Evolutionary conservation across 352 stramenopile species (phyloP).

Genomic region (Globisporangium iwayamae): DNA sequence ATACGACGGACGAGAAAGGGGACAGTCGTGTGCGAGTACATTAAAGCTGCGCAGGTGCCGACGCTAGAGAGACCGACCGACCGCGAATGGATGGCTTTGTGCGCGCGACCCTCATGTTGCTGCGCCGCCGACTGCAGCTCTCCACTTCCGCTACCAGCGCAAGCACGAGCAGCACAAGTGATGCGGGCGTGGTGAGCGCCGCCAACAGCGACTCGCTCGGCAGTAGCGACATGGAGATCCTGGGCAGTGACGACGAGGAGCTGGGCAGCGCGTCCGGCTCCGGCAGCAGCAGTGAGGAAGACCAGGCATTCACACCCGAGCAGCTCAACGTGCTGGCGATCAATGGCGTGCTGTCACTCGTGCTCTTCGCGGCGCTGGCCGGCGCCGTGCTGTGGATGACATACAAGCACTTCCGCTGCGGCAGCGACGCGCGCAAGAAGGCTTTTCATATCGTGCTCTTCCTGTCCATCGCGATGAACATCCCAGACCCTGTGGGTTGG

Average conservation of each 20-base stretch:
- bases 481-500: slow-evolving; percentile 60
- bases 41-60: background rate
- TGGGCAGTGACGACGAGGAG: background rate
- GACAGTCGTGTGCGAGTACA: background rate
- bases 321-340: slow-evolving; percentile 47
- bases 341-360: slow-evolving; percentile 55
- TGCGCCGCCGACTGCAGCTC: slow-evolving; percentile 13
- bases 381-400: slow-evolving; percentile 64
- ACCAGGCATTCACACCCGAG: slow-evolving; percentile 20
- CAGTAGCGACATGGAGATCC: background rate
- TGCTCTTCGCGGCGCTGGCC: slow-evolving; percentile 60
- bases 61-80: background rate
- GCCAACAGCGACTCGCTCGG: slow-evolving; percentile 6
- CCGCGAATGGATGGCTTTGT: slow-evolving; percentile 19
- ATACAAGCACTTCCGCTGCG: slow-evolving; percentile 51
- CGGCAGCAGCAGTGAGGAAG: slow-evolving; percentile 1
- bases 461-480: slow-evolving; percentile 52
- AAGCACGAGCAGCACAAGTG: background rate
- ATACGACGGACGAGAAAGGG: background rate
- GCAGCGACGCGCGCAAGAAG: slow-evolving; percentile 52
- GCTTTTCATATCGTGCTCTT: slow-evolving; percentile 75
- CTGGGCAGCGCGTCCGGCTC: background rate
- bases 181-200: slow-evolving; percentile 8
- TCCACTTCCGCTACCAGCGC: background rate
- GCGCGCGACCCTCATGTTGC: slow-evolving; percentile 16